Evolutionary conservation across 2,329 filamentous ascomycete genomes (phyloP).

Genomic region (Colletotrichum liaoningense): DNA sequence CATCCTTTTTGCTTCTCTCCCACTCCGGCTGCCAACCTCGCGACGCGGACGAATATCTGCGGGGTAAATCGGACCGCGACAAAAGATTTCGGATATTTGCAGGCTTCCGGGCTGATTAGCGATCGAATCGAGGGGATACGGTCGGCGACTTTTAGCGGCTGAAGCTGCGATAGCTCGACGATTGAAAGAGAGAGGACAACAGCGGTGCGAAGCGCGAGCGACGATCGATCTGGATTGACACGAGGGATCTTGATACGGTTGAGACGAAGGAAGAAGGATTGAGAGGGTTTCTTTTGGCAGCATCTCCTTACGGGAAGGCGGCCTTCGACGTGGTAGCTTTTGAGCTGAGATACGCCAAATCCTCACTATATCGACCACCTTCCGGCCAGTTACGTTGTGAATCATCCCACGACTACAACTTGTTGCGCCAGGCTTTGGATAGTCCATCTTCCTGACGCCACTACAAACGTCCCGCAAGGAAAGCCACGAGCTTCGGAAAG

Average conservation of each 20-base stretch:
- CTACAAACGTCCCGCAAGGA: background rate
- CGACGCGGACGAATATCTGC: background rate
- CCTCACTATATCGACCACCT: background rate
- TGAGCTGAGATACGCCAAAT: background rate
- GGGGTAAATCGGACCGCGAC: background rate
- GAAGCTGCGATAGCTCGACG: constrained; percentile 1
- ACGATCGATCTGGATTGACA: background rate
- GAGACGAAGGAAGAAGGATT: background rate
- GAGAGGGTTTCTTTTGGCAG: background rate
- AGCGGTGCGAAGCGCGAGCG: background rate
- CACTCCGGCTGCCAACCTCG: background rate
- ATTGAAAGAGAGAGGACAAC: background rate
- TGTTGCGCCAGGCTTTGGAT: background rate
- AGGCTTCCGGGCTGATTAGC: background rate
- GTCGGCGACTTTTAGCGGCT: constrained; percentile 10
- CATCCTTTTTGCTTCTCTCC: background rate
- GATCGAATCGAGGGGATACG: background rate
- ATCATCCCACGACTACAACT: background rate
- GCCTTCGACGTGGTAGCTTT: background rate
- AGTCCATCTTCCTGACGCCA: background rate
- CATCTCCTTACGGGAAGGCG: background rate
- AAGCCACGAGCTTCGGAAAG: background rate
- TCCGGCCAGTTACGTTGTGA: background rate
- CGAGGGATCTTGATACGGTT: background rate
- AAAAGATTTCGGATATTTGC: background rate